Evolutionary conservation across 2,329 filamentous ascomycete genomes (phyloP).

Genomic region (Penicillium griseofulvum): DNA sequence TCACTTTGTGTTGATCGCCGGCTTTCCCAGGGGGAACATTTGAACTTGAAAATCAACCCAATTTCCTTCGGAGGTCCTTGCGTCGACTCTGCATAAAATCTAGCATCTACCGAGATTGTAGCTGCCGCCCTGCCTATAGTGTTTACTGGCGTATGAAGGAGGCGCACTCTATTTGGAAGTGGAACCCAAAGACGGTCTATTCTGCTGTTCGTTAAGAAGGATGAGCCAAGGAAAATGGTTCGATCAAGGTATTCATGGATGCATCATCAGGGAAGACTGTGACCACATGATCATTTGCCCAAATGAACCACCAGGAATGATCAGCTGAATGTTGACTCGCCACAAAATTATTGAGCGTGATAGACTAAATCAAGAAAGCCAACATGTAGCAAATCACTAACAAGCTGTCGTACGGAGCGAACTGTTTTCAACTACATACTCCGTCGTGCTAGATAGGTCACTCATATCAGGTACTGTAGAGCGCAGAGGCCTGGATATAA

Average conservation of each 20-base stretch:
- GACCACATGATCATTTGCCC: not conserved
- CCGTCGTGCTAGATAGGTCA: not conserved
- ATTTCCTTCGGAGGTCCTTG: not conserved
- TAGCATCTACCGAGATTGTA: not conserved
- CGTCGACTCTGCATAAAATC: not conserved
- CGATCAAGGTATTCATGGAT: not conserved
- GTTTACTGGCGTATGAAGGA: not conserved
- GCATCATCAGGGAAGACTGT: not conserved
- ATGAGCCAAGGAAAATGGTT: too few relatives aligned
- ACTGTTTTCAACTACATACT: not conserved
- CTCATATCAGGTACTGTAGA: not conserved
- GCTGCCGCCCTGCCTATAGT: not conserved
- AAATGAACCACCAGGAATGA: not conserved
- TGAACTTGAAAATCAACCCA: not conserved
- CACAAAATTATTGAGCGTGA: not conserved
- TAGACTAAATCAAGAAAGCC: not conserved
- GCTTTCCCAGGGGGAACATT: not conserved
- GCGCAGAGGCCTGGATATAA: not conserved
- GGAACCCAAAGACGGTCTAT: not conserved
- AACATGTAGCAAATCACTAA: not conserved
- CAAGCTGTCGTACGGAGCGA: not conserved
- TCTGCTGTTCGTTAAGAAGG: not conserved
- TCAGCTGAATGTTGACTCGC: not conserved
- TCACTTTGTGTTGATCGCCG: not conserved
- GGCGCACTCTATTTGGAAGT: not conserved